phyloP scores from a whole-genome alignment of 2,329 filamentous ascomycete species.

The Xylariales sp. region DNA sequence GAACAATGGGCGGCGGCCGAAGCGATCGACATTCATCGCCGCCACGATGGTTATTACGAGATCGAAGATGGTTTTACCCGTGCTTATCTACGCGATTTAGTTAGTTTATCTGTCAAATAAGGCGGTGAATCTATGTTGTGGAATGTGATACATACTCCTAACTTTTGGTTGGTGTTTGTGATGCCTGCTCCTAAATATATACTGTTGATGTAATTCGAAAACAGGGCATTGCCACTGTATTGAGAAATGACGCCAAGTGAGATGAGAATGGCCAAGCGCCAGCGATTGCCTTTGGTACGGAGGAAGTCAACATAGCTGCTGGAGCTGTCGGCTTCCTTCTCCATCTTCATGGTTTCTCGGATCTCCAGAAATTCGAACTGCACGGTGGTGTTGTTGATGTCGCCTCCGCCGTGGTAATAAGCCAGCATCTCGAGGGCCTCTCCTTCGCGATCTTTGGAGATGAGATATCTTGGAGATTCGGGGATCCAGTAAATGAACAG shows the following conservation, averaged over 20 bases:
- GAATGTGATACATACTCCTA: slow-evolving; percentile 40
- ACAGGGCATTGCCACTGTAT: slow-evolving; percentile 63
- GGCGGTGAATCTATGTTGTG: too few species aligned
- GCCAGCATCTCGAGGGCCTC: slow-evolving; percentile 58
- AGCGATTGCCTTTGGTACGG: slow-evolving; percentile 59
- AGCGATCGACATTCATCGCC: slow-evolving; percentile 43
- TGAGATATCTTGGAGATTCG: slow-evolving; percentile 62
- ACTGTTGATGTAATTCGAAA: slow-evolving; percentile 62
- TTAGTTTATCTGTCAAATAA: slow-evolving; percentile 8
- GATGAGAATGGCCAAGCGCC: slow-evolving; percentile 57
- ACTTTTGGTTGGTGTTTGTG: slow-evolving; percentile 49
- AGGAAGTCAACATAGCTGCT: slow-evolving; percentile 59
- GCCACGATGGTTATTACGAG: slow-evolving; percentile 53
- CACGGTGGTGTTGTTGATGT: slow-evolving; percentile 54
- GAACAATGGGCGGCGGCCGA: slow-evolving; percentile 45
- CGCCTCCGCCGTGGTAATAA: slow-evolving; percentile 60
- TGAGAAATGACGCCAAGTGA: slow-evolving; percentile 64
- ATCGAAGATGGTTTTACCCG: slow-evolving; percentile 55
- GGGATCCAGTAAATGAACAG: slow-evolving; percentile 64
- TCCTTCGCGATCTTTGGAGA: slow-evolving; percentile 58
- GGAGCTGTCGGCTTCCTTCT: slow-evolving; percentile 42
- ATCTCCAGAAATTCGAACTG: slow-evolving; percentile 66
- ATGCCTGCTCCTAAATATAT: slow-evolving; percentile 61
- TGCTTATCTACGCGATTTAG: slow-evolving; percentile 34
- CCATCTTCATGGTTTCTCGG: slow-evolving; percentile 56